phyloP scores from a whole-genome alignment of 2,329 filamentous ascomycete species.

The Helotiales sp. region DNA sequence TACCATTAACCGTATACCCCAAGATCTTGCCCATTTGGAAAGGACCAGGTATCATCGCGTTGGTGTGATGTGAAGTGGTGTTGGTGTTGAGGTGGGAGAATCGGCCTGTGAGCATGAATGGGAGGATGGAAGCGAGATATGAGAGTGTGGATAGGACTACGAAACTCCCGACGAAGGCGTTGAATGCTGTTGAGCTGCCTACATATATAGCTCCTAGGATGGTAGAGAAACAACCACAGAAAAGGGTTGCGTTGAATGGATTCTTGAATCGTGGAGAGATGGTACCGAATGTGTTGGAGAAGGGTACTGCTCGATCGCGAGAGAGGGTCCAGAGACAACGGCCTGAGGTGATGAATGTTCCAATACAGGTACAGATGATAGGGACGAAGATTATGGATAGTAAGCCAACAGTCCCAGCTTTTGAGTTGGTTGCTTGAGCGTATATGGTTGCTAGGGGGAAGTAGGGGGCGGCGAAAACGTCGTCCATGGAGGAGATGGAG shows the following conservation, averaged over 20 bases:
- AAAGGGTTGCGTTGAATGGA: constrained; percentile 56
- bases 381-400: constrained; percentile 55
- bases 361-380: constrained; percentile 51
- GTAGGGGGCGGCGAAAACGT: constrained; percentile 49
- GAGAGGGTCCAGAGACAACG: constrained; percentile 63
- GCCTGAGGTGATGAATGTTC: constrained; percentile 60
- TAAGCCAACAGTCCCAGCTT: constrained; percentile 50
- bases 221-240: constrained; percentile 50
- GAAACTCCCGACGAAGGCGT: constrained; percentile 63
- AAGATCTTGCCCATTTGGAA: constrained; percentile 53
- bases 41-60: constrained; percentile 52
- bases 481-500: constrained; percentile 53
- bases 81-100: constrained; percentile 13
- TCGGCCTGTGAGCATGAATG: constrained; percentile 49
- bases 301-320: constrained; percentile 57
- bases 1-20: constrained; percentile 51
- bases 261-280: constrained; percentile 48
- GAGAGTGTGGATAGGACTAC: constrained; percentile 55
- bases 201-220: constrained; percentile 65
- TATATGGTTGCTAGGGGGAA: constrained; percentile 70
- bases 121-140: constrained; percentile 64
- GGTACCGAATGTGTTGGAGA: constrained; percentile 45
- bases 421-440: constrained; percentile 54
- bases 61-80: constrained; percentile 17
- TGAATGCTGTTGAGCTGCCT: constrained; percentile 65